Percentiles rank a stretch among this genome's conserved stretches.
Evolutionary conservation across 306 rosid genomes (phyloP).

Genomic region (Styphnolobium japonicum): DNA sequence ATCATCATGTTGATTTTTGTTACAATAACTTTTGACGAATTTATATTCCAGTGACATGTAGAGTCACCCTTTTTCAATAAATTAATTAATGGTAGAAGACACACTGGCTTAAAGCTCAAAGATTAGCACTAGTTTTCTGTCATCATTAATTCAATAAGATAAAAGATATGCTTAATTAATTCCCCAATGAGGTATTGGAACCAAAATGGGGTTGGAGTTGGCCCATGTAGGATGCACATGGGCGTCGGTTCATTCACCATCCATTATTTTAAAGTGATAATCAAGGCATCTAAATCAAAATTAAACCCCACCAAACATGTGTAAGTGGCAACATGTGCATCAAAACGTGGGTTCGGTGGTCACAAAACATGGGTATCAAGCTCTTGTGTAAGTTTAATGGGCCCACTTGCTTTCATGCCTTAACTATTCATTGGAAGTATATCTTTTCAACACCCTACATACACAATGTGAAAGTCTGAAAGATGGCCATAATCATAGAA

Average conservation of each 20-base stretch:
- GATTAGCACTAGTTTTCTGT: neutral
- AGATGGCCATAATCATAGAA: conserved; percentile 4
- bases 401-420: conserved; percentile 26
- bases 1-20: neutral
- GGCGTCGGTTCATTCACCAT: conserved; percentile 30
- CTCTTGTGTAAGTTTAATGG: conserved; percentile 14
- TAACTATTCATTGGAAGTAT: conserved; percentile 21
- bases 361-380: conserved; percentile 30
- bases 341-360: conserved; percentile 38
- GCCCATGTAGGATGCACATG: conserved; percentile 28
- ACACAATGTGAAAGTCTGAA: conserved; percentile 1
- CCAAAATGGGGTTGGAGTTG: conserved; percentile 18
- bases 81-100: neutral
- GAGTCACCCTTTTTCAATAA: conserved; percentile 10
- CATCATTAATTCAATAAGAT: neutral
- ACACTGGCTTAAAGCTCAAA: neutral
- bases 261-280: conserved; percentile 40
- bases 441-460: conserved; percentile 28
- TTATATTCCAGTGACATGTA: conserved; percentile 26
- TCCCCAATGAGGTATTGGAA: neutral
- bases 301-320: conserved; percentile 28
- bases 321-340: conserved; percentile 33
- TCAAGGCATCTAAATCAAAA: conserved; percentile 21
- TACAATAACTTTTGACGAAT: conserved; percentile 20
- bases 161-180: conserved; percentile 11